Evolutionary conservation across 2,329 filamentous ascomycete genomes (phyloP).

Genomic region (Fusarium xyrophilum): DNA sequence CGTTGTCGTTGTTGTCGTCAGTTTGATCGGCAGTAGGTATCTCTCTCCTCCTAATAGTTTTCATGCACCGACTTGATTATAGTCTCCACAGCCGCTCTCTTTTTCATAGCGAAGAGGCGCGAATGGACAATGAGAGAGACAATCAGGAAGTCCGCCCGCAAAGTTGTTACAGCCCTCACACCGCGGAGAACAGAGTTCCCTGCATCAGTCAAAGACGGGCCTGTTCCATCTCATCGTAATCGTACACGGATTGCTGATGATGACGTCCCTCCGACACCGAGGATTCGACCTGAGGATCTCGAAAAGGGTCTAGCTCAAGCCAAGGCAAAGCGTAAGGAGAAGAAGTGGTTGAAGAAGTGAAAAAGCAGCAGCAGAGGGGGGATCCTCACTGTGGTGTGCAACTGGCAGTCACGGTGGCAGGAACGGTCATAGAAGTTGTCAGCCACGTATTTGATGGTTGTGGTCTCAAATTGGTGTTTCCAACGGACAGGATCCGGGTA

Average conservation of each 20-base stretch:
- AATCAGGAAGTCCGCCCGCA: slow-evolving; percentile 71
- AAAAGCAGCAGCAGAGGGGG: neutral
- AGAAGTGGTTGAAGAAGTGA: slow-evolving; percentile 37
- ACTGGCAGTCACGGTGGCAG: neutral
- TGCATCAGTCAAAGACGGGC: slow-evolving; percentile 58
- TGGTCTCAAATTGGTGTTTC: slow-evolving; percentile 24
- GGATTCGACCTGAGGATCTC: slow-evolving; percentile 60
- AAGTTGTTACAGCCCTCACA: slow-evolving; percentile 67
- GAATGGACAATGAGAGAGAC: slow-evolving; percentile 81
- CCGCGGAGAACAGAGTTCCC: slow-evolving; percentile 68
- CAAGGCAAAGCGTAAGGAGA: slow-evolving; percentile 47
- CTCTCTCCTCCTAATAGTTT: neutral
- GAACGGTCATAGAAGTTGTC: neutral
- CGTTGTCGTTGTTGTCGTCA: slow-evolving; percentile 70
- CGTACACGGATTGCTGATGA: slow-evolving; percentile 57
- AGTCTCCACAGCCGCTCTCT: slow-evolving; percentile 73
- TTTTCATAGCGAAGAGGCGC: slow-evolving; percentile 81
- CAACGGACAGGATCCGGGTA: slow-evolving; percentile 43
- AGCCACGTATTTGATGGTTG: neutral
- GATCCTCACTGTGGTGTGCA: neutral
- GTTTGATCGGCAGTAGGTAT: slow-evolving; percentile 71
- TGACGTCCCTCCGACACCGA: slow-evolving; percentile 66
- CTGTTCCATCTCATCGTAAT: slow-evolving; percentile 42
- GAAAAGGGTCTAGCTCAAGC: slow-evolving; percentile 61
- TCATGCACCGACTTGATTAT: slow-evolving; percentile 22